Percentiles rank a stretch among this genome's conserved stretches.
Evolutionary conservation across 2,329 filamentous ascomycete genomes (phyloP).

Genomic region (Aspergillus fructus): DNA sequence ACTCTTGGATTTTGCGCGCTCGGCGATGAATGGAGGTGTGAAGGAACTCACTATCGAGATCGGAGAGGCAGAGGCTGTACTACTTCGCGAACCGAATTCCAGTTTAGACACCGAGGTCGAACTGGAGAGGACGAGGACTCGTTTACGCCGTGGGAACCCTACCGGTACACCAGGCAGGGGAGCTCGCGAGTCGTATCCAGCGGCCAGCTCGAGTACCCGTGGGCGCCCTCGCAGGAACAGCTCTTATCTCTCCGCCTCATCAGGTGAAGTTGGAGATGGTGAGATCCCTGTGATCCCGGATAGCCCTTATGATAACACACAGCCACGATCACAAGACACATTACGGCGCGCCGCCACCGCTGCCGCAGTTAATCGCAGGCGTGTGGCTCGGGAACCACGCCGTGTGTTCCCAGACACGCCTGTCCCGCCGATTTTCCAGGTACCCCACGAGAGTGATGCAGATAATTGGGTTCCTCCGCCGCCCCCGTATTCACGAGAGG

Average conservation of each 20-base stretch:
- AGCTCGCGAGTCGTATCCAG: conserved; percentile 25
- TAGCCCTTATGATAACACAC: conserved; percentile 70
- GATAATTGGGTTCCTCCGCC: conserved; percentile 87
- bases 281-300: conserved; percentile 61
- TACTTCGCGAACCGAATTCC: conserved; percentile 69
- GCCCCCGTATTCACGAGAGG: conserved; percentile 63
- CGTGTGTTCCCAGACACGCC: conserved; percentile 44
- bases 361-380: conserved; percentile 69
- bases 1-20: conserved; percentile 72
- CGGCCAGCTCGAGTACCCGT: conserved; percentile 19
- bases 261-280: conserved; percentile 20
- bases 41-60: conserved; percentile 69
- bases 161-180: conserved; percentile 33
- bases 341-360: conserved; percentile 70
- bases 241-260: conserved; percentile 26
- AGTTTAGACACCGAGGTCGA: conserved; percentile 77
- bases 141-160: conserved; percentile 57
- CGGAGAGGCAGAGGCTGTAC: conserved; percentile 67
- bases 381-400: conserved; percentile 51
- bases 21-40: conserved; percentile 54
- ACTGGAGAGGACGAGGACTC: conserved; percentile 72
- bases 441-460: conserved; percentile 82
- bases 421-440: conserved; percentile 45
- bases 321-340: conserved; percentile 68
- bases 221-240: conserved; percentile 26